Evolutionary conservation across 352 stramenopile genomes (phyloP).

Genomic region (Thalassiosira pacifica): DNA sequence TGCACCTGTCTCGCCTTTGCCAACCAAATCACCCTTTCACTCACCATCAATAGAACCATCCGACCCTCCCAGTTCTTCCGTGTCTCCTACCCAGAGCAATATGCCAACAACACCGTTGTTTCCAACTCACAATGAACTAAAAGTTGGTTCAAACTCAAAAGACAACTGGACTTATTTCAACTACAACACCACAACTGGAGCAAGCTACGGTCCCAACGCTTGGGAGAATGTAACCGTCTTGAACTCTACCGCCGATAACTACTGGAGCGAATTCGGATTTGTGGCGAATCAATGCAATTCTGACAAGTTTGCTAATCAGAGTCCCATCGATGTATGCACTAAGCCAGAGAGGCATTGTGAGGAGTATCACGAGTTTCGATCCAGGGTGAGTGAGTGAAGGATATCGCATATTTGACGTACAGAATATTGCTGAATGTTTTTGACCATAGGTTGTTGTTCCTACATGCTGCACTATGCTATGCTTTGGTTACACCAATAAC

Average conservation of each 20-base stretch:
- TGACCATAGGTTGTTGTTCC: too few species aligned
- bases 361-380: constrained; percentile 80
- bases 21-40: neutral
- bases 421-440: too few species aligned
- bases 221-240: constrained; percentile 32
- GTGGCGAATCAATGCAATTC: constrained; percentile 39
- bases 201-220: constrained; percentile 30
- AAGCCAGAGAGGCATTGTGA: constrained; percentile 45
- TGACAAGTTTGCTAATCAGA: constrained; percentile 55
- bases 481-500: neutral
- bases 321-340: constrained; percentile 80
- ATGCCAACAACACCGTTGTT: constrained; percentile 1
- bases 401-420: too few species aligned
- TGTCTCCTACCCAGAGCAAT: neutral
- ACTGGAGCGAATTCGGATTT: constrained; percentile 53
- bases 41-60: neutral
- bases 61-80: neutral
- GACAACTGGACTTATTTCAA: constrained; percentile 44
- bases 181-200: constrained; percentile 32
- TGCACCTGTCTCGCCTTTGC: neutral
- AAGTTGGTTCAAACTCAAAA: too few species aligned
- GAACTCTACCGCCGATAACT: constrained; percentile 38
- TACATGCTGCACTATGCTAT: too few species aligned
- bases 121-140: constrained; percentile 31
- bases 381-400: constrained; percentile 40